Evolutionary conservation across 805 yeast species (phyloP).

Genomic region (Ogataea polymorpha): DNA sequence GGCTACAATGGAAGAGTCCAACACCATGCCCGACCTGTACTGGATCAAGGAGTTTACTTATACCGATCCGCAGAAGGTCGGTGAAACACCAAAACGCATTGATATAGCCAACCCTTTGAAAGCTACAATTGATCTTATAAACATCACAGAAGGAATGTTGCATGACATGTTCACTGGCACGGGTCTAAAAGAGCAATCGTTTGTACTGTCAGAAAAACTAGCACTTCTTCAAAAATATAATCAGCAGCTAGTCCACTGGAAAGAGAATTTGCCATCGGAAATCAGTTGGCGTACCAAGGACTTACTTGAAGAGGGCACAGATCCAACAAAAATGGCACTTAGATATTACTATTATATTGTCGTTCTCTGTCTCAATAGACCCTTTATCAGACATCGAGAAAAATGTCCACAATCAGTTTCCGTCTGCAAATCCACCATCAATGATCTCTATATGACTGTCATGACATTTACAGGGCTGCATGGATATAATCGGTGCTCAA

Average conservation of each 20-base stretch:
- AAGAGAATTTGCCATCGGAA: conserved; percentile 44
- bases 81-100: conserved; percentile 2
- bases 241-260: conserved; percentile 45
- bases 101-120: conserved; percentile 34
- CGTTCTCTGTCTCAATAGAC: conserved; percentile 56
- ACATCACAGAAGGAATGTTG: conserved; percentile 43
- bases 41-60: conserved; percentile 61
- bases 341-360: conserved; percentile 58
- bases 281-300: conserved; percentile 45
- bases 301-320: conserved; percentile 42
- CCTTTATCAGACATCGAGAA: conserved; percentile 44
- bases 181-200: conserved; percentile 5
- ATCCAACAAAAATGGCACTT: conserved; percentile 50
- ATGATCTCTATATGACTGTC: conserved; percentile 40
- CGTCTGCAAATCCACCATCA: conserved; percentile 40
- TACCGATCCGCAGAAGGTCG: conserved; percentile 13
- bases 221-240: conserved; percentile 39
- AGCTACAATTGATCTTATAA: conserved; percentile 40
- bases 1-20: conserved; percentile 58
- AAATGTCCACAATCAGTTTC: conserved; percentile 9
- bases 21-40: conserved; percentile 56
- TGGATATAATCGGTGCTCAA: conserved; percentile 41
- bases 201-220: conserved; percentile 3
- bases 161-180: conserved; percentile 38
- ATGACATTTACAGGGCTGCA: conserved; percentile 37